Evolutionary conservation across 1,284 basidiomycete genomes (phyloP), one percentile per base, ranked within the genome.

Genomic region (Irpex sp.): DNA sequence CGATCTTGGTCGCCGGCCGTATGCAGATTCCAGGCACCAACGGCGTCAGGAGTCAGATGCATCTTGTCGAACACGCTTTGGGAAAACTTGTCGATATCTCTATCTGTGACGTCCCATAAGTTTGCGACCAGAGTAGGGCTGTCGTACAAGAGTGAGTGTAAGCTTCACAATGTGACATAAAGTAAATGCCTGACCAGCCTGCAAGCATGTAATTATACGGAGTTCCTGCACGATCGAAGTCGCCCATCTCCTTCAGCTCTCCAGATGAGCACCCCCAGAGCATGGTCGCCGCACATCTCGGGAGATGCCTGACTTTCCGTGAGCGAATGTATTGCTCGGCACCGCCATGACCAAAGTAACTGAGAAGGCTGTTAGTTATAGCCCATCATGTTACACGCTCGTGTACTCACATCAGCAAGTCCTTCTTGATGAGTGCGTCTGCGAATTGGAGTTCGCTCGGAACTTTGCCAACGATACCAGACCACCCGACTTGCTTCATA

Each of bases 211-310:
- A 99, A 70, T 94, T 89, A 74, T 93, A 89, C 0, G 97, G 94
- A 17, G 94, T 98, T 7, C 97, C 97, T 13, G 86, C 84, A 13
- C 92, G 83, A 70, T 99, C 97, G 69, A 95, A 95, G 64, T 97
- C 94, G 9, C 97, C 97, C 84, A 95, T 93, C 60, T 96, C 92
- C 61, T 85, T 84, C 65, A 99, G 77, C 3, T 85, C 78, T 15
- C 96, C 97, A 0, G 95, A 97, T 0, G 97, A 99, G 79, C 97
- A 99, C 0, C 97, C 97, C 97, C 96, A 99, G 6, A 99, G 85
- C 95, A 99, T 97, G 0, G 94, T 90, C 8, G 90, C 90, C 1
- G 97, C 95, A 72, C 97, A 99, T 17, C 83, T 82, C 3, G 84
- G 82, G 21, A 99, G 81, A 65, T 90, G 84, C 17, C 93, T 84